These are phyloP conservation scores for Aureobasidium melanogenum DNA, from an alignment of 2,329 filamentous ascomycete species.

Conservation along the genomic window DNA sequence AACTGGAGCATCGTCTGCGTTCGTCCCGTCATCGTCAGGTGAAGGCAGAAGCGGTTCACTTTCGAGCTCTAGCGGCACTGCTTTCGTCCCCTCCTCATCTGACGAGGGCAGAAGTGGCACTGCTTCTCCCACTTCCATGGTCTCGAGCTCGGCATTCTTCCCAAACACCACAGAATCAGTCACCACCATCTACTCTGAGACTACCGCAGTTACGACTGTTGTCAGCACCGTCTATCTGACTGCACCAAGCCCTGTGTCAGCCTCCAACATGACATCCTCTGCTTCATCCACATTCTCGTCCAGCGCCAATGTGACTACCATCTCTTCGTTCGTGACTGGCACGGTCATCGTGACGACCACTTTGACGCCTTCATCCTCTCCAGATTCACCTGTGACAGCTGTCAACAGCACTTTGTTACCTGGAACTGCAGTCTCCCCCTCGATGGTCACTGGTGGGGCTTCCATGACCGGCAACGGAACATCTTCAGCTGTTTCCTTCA, in stretches of 20 bases:
- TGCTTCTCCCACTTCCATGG: not conserved
- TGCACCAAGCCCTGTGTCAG: not conserved
- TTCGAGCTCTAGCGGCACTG: not conserved
- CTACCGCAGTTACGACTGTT: constrained; percentile 8
- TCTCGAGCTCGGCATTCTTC: not conserved
- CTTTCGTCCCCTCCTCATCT: not conserved
- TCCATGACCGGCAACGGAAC: not conserved
- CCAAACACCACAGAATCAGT: not conserved
- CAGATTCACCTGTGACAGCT: constrained; percentile 18
- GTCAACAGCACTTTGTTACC: constrained; percentile 14
- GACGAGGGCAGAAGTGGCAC: constrained; percentile 4
- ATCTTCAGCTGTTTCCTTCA: not conserved
- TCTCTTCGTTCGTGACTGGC: constrained; percentile 5
- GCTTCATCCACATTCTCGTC: not conserved
- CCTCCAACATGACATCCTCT: not conserved
- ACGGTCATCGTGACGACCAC: constrained; percentile 8
- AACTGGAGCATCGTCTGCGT: constrained; percentile 2
- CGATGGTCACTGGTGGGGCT: not conserved
- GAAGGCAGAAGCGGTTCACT: not conserved
- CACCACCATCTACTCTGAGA: constrained; percentile 3
- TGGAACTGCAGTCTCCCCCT: constrained; percentile 6
- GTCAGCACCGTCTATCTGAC: constrained; percentile 4
- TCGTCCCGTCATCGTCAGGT: not conserved
- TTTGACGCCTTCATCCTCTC: constrained; percentile 23
- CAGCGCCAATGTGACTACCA: constrained; percentile 8